A percentile compares a stretch with the other conserved stretches of the same genome.
These are phyloP conservation scores for Camellia oleifera DNA, from an alignment of 179 eudicot genomes.

Conservation along the genomic window DNA sequence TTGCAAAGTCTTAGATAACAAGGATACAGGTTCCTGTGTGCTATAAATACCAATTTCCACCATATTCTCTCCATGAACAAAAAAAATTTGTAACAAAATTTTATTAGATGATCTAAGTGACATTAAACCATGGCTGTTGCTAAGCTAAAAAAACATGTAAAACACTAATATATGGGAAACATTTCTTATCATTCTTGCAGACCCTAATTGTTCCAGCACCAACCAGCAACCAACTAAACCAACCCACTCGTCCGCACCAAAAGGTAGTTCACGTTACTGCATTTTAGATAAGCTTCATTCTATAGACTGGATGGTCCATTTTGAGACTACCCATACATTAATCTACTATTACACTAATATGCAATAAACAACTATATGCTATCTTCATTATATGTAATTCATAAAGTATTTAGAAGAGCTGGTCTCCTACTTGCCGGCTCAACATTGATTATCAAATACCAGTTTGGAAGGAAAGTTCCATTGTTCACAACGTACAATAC, in stretches of 20 bases:
- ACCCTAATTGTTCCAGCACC: not conserved
- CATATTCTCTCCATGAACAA: not conserved
- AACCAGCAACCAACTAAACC: not conserved
- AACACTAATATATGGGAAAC: not conserved
- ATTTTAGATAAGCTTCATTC: too few relatives aligned
- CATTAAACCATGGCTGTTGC: not conserved
- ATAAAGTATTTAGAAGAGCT: not conserved
- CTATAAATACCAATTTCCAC: not conserved
- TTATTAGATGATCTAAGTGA: not conserved
- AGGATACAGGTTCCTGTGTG: not conserved
- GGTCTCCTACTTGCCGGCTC: conserved; percentile 2
- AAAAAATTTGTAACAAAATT: not conserved
- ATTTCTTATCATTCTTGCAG: not conserved
- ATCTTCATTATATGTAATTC: not conserved
- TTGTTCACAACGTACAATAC: not conserved
- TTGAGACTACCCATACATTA: not conserved
- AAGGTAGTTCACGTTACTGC: too few relatives aligned
- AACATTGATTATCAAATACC: not conserved
- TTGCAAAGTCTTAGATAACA: not conserved
- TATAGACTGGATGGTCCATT: too few relatives aligned
- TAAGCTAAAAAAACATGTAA: not conserved
- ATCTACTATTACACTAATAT: not conserved
- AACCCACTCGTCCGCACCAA: not conserved
- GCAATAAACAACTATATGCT: not conserved
- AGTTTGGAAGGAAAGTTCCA: not conserved